Evolutionary conservation across 1,284 basidiomycete species (phyloP).

Genomic region (Gomphus sp.): DNA sequence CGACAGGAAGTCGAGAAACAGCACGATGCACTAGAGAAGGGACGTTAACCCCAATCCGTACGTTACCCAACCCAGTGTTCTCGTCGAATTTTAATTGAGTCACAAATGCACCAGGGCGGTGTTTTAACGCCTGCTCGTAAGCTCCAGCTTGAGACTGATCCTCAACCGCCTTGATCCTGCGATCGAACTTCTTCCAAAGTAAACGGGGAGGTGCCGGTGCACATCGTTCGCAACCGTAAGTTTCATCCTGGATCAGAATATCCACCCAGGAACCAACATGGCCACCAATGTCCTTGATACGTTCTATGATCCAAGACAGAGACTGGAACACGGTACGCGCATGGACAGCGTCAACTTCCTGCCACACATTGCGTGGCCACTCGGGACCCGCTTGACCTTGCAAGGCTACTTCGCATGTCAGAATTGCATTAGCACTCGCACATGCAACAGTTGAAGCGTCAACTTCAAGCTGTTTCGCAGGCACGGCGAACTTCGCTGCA

Average conservation of each 20-base stretch:
- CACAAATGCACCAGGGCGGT: constrained; percentile 79
- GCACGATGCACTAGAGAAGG: constrained; percentile 85
- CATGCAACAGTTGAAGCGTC: constrained; percentile 54
- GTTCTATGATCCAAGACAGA: constrained; percentile 81
- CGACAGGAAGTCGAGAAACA: constrained; percentile 65
- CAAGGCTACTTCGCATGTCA: constrained; percentile 70
- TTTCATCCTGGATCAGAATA: constrained; percentile 25
- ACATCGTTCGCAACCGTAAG: constrained; percentile 58
- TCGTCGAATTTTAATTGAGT: constrained; percentile 77
- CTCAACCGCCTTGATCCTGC: constrained; percentile 62
- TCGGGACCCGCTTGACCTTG: constrained; percentile 58
- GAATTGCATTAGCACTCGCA: constrained; percentile 61
- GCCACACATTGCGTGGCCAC: constrained; percentile 71
- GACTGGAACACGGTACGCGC: constrained; percentile 75
- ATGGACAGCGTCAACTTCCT: constrained; percentile 77
- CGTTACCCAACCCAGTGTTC: constrained; percentile 46
- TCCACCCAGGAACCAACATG: constrained; percentile 54
- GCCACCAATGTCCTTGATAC: constrained; percentile 66
- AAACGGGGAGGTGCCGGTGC: constrained; percentile 71
- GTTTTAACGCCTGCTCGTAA: constrained; percentile 83
- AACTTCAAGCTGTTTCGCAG: constrained; percentile 44
- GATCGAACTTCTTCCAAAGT: constrained; percentile 61
- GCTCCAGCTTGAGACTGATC: constrained; percentile 77
- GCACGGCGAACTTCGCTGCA: constrained; percentile 60
- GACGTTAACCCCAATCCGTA: constrained; percentile 84